phyloP scores from a whole-genome alignment of 23 red algal genomes.

The Gracilaria gracilis region DNA sequence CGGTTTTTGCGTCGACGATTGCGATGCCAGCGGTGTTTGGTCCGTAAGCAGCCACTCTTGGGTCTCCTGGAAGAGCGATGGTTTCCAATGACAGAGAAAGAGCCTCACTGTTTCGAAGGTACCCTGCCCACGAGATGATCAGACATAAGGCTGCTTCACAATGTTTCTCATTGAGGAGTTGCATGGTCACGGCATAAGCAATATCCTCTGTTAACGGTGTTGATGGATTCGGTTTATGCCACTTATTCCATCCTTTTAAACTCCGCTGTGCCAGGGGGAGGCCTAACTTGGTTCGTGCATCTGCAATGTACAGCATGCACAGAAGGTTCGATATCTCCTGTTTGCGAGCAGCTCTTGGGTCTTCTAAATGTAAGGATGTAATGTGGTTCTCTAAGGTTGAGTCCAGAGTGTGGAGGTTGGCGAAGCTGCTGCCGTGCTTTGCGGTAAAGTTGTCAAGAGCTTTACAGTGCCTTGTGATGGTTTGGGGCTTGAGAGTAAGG shows the following conservation, averaged over 20 bases:
- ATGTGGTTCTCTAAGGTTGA: background rate
- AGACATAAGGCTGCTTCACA: background rate
- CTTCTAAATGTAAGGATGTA: background rate
- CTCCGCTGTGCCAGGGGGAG: background rate
- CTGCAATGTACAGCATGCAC: background rate
- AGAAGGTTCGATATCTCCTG: conserved; percentile 1
- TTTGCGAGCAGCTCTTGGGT: background rate
- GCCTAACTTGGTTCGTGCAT: background rate
- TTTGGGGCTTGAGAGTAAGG: background rate
- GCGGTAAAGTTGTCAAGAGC: background rate
- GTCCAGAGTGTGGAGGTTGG: background rate
- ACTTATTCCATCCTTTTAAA: background rate
- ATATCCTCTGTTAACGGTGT: background rate
- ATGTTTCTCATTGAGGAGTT: background rate
- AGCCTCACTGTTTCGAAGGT: background rate
- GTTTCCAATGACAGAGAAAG: background rate
- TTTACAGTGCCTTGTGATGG: background rate
- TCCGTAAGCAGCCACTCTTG: background rate
- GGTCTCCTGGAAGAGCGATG: background rate
- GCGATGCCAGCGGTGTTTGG: background rate
- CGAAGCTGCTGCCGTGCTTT: background rate
- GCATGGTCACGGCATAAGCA: background rate
- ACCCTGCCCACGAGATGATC: background rate
- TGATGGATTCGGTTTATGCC: background rate
- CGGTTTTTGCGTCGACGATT: background rate